Base-by-base conservation (phyloP, 768 basidiomycete genomes). In the Leccinum longicurvipes region DNA sequence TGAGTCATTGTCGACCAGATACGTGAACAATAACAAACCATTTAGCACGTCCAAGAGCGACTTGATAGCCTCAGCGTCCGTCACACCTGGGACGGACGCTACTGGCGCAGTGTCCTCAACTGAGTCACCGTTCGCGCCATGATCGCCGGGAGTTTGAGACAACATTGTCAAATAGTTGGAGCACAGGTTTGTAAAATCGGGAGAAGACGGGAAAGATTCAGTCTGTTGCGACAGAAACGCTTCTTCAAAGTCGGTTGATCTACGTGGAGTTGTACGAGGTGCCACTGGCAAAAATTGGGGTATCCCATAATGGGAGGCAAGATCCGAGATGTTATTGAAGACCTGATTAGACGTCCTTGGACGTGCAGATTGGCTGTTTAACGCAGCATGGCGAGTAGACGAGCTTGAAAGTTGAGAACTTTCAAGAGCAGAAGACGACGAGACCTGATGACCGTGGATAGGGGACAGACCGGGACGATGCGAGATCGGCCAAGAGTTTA, bases 251-350 rank as follows among this genome's bases (percentile, higher is more conserved):
- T 75, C 66, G 50, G 64, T 60, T 63, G 69, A 53, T 70, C 72
- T 74, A 66, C 70, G 77, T 55, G 80, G 77, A 61, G 76, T 77
- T 68, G 82, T 82, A 52, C 82, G 79, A 58, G 88, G 88, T 54
- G 82, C 81, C 51, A 82, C 83, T 46, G 89, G 88, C 47, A 91
- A 72, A 59, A 77, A 80, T 62, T 83, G 81, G 57, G 89, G 88
- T 68, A 90, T 83, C 73, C 87, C 88, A 88, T 89, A 84, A 56
- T 89, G 88, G 66, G 83, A 77, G 64, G 87, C 84, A 54, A 87
- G 75, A 75, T 86, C 88, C 73, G 80, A 79, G 52, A 84, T 74
- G 70, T 81, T 81, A 64, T 76, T 72, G 65, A 87, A 88, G 62
- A 88, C 80, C 74, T 77, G 76, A 55, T 75, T 76, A 39, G 80